phyloP scores from a whole-genome alignment of 768 basidiomycete genomes.

The Russula virescens region DNA sequence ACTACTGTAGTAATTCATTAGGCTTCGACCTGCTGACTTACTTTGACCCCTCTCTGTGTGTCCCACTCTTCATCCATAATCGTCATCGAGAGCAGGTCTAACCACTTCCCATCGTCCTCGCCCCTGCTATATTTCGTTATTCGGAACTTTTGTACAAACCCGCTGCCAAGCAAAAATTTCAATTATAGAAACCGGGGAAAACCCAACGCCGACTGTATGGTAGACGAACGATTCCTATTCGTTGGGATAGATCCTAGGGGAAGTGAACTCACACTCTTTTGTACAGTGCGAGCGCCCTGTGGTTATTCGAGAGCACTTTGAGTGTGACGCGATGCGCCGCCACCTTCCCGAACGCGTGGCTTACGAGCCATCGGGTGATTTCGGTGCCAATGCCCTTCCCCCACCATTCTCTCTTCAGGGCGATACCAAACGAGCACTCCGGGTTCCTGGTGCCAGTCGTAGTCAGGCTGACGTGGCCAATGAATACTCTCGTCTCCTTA shows the following conservation, averaged over 20 bases:
- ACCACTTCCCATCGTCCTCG: not conserved
- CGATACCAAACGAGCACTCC: conserved; percentile 6
- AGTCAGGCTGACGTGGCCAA: conserved; percentile 15
- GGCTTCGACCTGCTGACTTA: not conserved
- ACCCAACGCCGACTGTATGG: too few species aligned
- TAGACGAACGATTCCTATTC: too few species aligned
- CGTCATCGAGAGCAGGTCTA: conserved; percentile 10
- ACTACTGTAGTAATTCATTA: not conserved
- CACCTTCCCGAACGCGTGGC: conserved; percentile 6
- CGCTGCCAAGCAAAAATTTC: not conserved
- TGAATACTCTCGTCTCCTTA: conserved; percentile 10
- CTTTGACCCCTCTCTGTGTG: not conserved
- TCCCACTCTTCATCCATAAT: conserved; percentile 20
- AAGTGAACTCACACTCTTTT: conserved; percentile 7
- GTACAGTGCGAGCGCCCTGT: conserved; percentile 17
- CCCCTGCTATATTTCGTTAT: conserved; percentile 1
- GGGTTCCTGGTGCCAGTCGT: not conserved
- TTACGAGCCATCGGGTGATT: conserved; percentile 15
- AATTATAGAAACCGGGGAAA: too few species aligned
- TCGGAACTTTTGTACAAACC: conserved; percentile 12
- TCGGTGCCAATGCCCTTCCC: conserved; percentile 22
- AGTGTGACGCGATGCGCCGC: conserved; percentile 15
- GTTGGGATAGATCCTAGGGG: too few species aligned
- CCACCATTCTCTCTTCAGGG: conserved; percentile 18
- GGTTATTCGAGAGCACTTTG: conserved; percentile 10